Evolutionary conservation across 2,329 filamentous ascomycete genomes (phyloP).

Genomic region (Lecanicillium sp.): DNA sequence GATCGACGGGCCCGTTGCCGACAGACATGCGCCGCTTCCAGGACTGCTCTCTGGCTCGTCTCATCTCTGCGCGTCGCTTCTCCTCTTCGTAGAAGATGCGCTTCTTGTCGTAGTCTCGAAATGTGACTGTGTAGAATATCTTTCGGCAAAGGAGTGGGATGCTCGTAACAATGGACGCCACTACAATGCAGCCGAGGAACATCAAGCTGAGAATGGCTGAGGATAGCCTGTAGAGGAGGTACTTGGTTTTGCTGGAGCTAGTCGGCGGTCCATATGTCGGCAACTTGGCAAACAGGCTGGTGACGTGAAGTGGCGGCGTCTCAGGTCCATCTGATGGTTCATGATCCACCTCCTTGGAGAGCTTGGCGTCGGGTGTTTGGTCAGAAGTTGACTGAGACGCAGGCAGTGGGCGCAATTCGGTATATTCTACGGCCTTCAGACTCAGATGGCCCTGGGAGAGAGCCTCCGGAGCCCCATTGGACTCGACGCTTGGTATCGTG

Average conservation of each 20-base stretch:
- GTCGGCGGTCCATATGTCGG: constrained; percentile 79
- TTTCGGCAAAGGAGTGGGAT: constrained; percentile 47
- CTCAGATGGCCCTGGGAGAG: neutral
- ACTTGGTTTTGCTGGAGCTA: constrained; percentile 58
- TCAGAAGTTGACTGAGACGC: no score
- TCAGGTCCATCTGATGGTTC: neutral
- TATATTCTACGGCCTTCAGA: neutral
- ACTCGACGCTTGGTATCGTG: neutral
- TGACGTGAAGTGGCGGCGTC: neutral
- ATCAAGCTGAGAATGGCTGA: constrained; percentile 72
- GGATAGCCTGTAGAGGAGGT: constrained; percentile 55
- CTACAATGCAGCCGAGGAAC: constrained; percentile 70
- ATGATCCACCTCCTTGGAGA: neutral
- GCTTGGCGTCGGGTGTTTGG: no score
- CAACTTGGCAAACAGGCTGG: constrained; percentile 9
- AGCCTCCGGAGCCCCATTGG: neutral
- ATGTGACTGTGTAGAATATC: constrained; percentile 47
- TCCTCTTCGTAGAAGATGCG: constrained; percentile 74
- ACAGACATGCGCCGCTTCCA: constrained; percentile 50
- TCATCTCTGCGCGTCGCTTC: constrained; percentile 45
- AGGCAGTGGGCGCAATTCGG: no score
- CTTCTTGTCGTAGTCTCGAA: constrained; percentile 51
- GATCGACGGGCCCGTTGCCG: constrained; percentile 31
- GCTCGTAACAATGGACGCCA: constrained; percentile 65
- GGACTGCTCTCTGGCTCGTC: constrained; percentile 51